Base-by-base conservation (phyloP, 768 basidiomycete species). In the Boletus rex-veris region DNA sequence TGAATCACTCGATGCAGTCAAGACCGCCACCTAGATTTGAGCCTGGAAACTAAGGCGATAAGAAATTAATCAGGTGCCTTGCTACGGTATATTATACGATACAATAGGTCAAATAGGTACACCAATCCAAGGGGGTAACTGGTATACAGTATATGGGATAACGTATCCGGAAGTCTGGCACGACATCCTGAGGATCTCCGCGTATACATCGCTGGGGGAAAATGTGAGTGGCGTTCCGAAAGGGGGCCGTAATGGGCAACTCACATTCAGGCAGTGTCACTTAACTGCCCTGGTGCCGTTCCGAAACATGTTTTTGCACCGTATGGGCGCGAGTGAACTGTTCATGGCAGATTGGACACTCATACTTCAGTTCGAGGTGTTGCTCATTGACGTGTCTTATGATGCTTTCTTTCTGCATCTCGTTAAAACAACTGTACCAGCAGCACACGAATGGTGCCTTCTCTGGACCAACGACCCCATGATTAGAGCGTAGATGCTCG, bases 401-500 rank as follows among this genome's bases (percentile, higher is more conserved):
- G 11, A 70, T 26, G 28, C 70, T 68, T 49, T 70, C 68, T 38
- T 48, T 70, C 18, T 55, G 70, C 66, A 71, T 64, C 0, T 42
- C 47, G 8, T 26, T 0, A 2, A 4, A 18, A 18, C 68, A 71
- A 7, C 37, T 38, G 18, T 8, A 4, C 68, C 68, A 71, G 30
- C 5, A 26, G 11, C 70, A 70, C 1, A 0, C 31, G 12, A 71
- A 40, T 0, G 28, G 28, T 28, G 7, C 28, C 28, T 8, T 28
- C 7, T 65, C 68, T 16, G 60, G 14, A 7, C 61, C 68, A 1
- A n/a, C 3, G 30, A 71, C 15, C 12, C 59, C 58, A 15, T 70
- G 68, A 18, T 1, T 4, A 18, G 35, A 7, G 10, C 70, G 61
- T 12, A 70, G 35, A 48, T 70, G 68, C 0, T 56, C 59, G 14